These are phyloP conservation scores for Stylosanthes scabra DNA, from an alignment of 331 rosid genomes.

Conservation along the genomic window DNA sequence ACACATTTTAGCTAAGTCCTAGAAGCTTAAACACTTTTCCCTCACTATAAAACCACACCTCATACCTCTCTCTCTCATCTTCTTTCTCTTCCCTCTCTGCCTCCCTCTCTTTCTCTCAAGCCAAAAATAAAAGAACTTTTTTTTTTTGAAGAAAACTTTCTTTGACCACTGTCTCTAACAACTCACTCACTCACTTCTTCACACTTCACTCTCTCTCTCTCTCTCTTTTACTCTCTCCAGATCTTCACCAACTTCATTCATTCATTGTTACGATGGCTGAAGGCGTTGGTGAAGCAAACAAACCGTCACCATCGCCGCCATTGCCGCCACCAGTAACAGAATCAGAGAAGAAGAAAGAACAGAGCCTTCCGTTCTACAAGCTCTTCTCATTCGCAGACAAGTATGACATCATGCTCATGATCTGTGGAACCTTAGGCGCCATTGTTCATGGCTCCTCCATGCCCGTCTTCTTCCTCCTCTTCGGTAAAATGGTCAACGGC, in stretches of 20 bases:
- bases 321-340: conserved; percentile 66
- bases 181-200: background rate
- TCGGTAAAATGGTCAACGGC: conserved; percentile 96
- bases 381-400: conserved; percentile 94
- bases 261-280: conserved; percentile 67
- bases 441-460: conserved; percentile 91
- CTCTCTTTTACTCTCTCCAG: background rate
- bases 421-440: conserved; percentile 87
- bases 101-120: background rate
- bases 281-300: conserved; percentile 47
- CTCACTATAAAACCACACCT: background rate
- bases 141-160: background rate
- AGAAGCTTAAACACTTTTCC: conserved; percentile 1
- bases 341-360: conserved; percentile 96
- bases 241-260: background rate
- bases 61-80: background rate
- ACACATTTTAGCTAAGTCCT: background rate
- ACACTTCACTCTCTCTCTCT: background rate
- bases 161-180: conserved; percentile 6
- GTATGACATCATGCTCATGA: conserved; percentile 78
- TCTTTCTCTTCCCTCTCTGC: no score
- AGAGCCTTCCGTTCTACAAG: conserved; percentile 77
- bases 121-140: no score
- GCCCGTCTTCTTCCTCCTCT: conserved; percentile 93
- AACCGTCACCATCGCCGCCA: conserved; percentile 63